Conservation (phyloP, 1,284 basidiomycete species). For the Cutaneotrichosporon sp. region DNA sequence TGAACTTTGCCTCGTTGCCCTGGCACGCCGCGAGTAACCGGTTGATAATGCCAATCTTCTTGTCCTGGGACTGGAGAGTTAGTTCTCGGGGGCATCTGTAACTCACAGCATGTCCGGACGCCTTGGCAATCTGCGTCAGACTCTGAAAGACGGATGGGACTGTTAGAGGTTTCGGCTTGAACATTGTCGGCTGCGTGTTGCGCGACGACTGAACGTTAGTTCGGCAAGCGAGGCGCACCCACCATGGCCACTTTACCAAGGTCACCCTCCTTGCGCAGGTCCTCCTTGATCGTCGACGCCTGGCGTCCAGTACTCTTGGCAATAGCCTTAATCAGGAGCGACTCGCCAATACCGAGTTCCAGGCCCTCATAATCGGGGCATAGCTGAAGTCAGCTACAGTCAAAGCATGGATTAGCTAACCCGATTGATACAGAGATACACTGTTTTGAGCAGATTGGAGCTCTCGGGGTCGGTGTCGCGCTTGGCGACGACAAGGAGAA, state of each 20-base stretch:
- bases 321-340: conserved; percentile 90
- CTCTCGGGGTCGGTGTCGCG: conserved; percentile 45
- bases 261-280: conserved; percentile 90
- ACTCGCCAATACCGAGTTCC: conserved; percentile 95
- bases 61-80: conserved; percentile 68
- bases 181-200: conserved; percentile 88
- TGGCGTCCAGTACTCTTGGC: conserved; percentile 89
- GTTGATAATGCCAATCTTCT: conserved; percentile 93
- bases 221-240: conserved; percentile 18
- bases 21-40: conserved; percentile 89
- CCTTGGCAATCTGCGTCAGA: conserved; percentile 78
- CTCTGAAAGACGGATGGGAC: conserved; percentile 81
- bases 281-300: conserved; percentile 74
- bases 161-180: conserved; percentile 87
- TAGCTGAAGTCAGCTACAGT: conserved; percentile 53
- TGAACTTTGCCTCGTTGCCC: conserved; percentile 80
- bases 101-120: conserved; percentile 70
- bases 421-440: conserved; percentile 96
- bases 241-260: conserved; percentile 93
- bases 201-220: conserved; percentile 66
- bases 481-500: conserved; percentile 83
- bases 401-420: conserved; percentile 54
- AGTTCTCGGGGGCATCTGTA: background rate
- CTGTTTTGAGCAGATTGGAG: conserved; percentile 74
- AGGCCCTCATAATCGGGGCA: conserved; percentile 94